phyloP scores from a whole-genome alignment of 2,329 filamentous ascomycete species.

The Xylaria polymorpha region DNA sequence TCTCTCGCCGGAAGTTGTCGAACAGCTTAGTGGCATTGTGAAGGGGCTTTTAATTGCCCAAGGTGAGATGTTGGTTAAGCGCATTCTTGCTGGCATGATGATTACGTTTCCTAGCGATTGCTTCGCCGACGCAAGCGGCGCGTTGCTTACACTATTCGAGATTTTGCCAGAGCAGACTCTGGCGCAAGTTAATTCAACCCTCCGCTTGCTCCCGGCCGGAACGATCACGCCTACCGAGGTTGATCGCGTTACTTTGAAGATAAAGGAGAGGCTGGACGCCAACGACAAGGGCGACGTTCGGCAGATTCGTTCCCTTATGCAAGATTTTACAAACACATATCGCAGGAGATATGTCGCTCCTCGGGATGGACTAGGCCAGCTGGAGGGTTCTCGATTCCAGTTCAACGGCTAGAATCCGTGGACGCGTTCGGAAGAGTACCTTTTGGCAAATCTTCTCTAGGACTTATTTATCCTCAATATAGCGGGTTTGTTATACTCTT shows the following conservation, averaged over 20 bases:
- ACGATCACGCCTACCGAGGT: conserved; percentile 84
- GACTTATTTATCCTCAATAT: not conserved
- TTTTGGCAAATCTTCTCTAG: not conserved
- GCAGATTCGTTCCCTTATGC: conserved; percentile 85
- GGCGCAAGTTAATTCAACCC: conserved; percentile 83
- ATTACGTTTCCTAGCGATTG: conserved; percentile 97
- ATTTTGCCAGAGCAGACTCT: conserved; percentile 83
- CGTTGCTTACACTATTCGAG: conserved; percentile 90
- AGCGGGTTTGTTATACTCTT: not conserved
- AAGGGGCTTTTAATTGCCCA: conserved; percentile 76
- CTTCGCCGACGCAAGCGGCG: conserved; percentile 92
- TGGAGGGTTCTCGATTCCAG: conserved; percentile 89
- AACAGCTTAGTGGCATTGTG: conserved; percentile 78
- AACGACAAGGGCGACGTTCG: conserved; percentile 71
- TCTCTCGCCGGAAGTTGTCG: conserved; percentile 68
- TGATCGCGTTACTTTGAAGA: conserved; percentile 81
- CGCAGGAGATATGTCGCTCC: conserved; percentile 95
- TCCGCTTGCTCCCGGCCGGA: conserved; percentile 84
- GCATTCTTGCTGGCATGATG: conserved; percentile 98
- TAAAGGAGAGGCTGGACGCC: conserved; percentile 78
- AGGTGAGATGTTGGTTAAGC: conserved; percentile 84
- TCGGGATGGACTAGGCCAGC: conserved; percentile 84
- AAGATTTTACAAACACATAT: conserved; percentile 97
- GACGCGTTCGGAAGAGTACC: not conserved
- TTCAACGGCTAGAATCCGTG: conserved; percentile 68